phyloP scores from a whole-genome alignment of 2,329 filamentous ascomycete species.

The Pseudogymnoascus sp. region DNA sequence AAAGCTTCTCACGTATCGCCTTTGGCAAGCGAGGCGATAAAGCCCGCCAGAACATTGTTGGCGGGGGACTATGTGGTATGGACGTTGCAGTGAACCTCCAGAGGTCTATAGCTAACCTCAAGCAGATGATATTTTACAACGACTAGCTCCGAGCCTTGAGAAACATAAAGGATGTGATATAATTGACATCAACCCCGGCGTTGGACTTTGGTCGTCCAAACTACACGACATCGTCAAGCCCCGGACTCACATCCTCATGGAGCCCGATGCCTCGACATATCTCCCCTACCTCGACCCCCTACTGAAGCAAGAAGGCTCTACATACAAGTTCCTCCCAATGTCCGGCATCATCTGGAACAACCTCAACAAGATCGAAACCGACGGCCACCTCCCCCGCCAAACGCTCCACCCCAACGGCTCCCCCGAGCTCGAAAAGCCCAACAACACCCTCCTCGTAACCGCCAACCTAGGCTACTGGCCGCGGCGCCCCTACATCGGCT shows the following conservation, averaged over 20 bases:
- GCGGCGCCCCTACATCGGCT: conserved; percentile 40
- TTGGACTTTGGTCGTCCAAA: conserved; percentile 68
- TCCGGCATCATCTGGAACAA: conserved; percentile 54
- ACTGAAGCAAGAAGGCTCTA: conserved; percentile 38
- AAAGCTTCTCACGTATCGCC: neutral
- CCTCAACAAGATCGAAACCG: conserved; percentile 44
- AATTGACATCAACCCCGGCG: conserved; percentile 77
- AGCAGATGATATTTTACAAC: conserved; percentile 54
- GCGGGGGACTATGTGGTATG: conserved; percentile 41
- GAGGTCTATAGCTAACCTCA: conserved; percentile 37
- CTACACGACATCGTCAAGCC: conserved; percentile 69
- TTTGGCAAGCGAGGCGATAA: conserved; percentile 26
- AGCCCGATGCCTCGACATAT: conserved; percentile 54
- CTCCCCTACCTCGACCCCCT: conserved; percentile 52
- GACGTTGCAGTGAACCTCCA: neutral
- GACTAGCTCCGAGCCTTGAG: conserved; percentile 59
- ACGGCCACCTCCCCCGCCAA: conserved; percentile 48
- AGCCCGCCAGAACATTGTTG: conserved; percentile 44
- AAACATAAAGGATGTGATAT: conserved; percentile 73
- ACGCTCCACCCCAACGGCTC: conserved; percentile 26
- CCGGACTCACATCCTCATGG: conserved; percentile 74
- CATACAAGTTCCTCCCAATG: conserved; percentile 43
- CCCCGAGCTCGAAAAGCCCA: conserved; percentile 40
- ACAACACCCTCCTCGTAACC: conserved; percentile 66
- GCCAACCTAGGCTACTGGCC: conserved; percentile 55